Conservation (phyloP, 2,329 filamentous ascomycete species). For the Cryoendolithus antarcticus region DNA sequence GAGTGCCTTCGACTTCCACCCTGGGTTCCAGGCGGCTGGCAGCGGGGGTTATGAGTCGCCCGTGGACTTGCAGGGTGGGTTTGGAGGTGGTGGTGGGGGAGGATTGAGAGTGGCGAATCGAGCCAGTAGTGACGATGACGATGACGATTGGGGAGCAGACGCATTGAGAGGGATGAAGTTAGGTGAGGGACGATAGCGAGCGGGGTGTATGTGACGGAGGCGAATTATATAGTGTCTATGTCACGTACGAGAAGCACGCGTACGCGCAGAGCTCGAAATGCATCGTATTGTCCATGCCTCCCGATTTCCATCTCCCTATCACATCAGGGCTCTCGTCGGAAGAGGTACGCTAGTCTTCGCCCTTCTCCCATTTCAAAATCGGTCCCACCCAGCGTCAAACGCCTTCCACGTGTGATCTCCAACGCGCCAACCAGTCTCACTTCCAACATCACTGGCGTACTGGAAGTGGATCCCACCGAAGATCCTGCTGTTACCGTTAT, state of each 20-base stretch:
- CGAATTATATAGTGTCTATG: too few relatives aligned
- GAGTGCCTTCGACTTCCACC: constrained; percentile 3
- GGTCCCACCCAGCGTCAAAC: too few relatives aligned
- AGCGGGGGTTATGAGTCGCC: constrained; percentile 1
- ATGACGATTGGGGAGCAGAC: constrained; percentile 26
- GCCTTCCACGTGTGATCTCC: too few relatives aligned
- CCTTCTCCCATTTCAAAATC: too few relatives aligned
- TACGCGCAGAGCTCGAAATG: too few relatives aligned
- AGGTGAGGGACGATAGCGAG: too few relatives aligned
- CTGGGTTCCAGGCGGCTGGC: constrained; percentile 6
- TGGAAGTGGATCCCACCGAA: constrained; percentile 21
- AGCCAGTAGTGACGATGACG: constrained; percentile 31
- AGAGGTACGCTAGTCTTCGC: too few relatives aligned
- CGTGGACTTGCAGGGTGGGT: constrained; percentile 2
- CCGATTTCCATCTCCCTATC: too few relatives aligned
- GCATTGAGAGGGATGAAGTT: constrained; percentile 11
- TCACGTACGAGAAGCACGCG: too few relatives aligned
- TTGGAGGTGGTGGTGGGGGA: constrained; percentile 13
- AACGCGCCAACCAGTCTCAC: constrained; percentile 8
- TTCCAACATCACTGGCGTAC: constrained; percentile 15
- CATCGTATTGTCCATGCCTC: too few relatives aligned
- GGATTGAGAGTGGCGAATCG: constrained; percentile 32
- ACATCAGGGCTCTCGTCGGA: too few relatives aligned
- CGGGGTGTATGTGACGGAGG: too few relatives aligned
- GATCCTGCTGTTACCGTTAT: constrained; percentile 18